Evolutionary conservation across 176 grass and related monocot genomes (phyloP).

Genomic region (Rhipidocladum racemiflorum): DNA sequence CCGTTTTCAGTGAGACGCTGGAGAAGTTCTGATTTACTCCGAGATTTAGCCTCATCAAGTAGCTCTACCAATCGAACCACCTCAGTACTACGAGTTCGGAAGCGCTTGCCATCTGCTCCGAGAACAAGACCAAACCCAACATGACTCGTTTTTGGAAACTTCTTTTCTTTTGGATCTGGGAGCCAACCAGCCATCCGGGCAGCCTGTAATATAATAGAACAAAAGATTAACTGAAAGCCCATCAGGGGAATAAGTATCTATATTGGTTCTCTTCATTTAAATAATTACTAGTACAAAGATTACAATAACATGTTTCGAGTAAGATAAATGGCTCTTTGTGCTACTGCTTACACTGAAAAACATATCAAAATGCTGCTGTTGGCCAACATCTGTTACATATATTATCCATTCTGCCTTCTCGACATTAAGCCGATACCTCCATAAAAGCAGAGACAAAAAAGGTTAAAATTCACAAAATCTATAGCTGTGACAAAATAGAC

Average conservation of each 20-base stretch:
- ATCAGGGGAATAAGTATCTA: not conserved
- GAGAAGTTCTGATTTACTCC: slow-evolving; percentile 46
- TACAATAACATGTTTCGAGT: not conserved
- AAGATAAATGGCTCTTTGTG: too few species aligned
- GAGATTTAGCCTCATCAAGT: slow-evolving; percentile 68
- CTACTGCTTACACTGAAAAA: slow-evolving; percentile 57
- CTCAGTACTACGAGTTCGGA: slow-evolving; percentile 42
- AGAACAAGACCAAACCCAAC: slow-evolving; percentile 80
- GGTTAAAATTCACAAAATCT: slow-evolving; percentile 8
- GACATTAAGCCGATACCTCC: slow-evolving; percentile 62
- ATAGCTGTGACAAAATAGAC: not conserved
- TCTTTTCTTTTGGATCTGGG: slow-evolving; percentile 41
- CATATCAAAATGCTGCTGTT: slow-evolving; percentile 63
- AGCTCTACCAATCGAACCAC: slow-evolving; percentile 65
- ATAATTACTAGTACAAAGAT: too few species aligned
- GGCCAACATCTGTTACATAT: slow-evolving; percentile 71
- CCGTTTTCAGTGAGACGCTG: slow-evolving; percentile 64
- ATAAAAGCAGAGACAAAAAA: slow-evolving; percentile 29
- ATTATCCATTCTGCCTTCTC: slow-evolving; percentile 69
- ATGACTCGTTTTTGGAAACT: slow-evolving; percentile 44
- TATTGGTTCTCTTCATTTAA: not conserved
- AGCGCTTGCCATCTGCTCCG: slow-evolving; percentile 61
- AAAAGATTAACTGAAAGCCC: not conserved
- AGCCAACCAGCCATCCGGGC: slow-evolving; percentile 65
- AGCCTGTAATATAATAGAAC: slow-evolving; percentile 32